A percentile compares a stretch with the other conserved stretches of the same genome.
These are phyloP conservation scores for Nothopassalora personata DNA, from an alignment of 2,329 filamentous ascomycete species.

Conservation along the genomic window DNA sequence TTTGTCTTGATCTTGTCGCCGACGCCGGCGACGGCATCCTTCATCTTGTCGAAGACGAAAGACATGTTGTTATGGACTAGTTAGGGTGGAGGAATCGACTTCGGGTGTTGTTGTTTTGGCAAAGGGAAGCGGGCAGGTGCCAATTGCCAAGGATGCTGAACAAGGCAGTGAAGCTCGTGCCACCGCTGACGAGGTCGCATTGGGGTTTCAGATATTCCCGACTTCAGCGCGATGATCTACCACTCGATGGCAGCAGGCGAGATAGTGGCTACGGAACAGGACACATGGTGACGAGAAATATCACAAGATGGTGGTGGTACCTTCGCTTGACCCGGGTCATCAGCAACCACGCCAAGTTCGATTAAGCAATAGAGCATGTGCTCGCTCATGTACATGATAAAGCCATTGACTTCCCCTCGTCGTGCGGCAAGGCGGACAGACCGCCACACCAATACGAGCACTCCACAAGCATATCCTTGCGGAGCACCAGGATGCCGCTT, in stretches of 20 bases:
- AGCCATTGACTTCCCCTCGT: background rate
- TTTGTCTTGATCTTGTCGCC: slow-evolving; percentile 48
- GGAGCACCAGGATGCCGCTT: background rate
- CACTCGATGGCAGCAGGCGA: background rate
- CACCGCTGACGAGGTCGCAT: too few relatives aligned
- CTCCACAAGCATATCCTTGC: background rate
- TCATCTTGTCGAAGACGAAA: slow-evolving; percentile 51
- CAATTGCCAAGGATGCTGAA: background rate
- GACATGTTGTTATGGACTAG: slow-evolving; percentile 15
- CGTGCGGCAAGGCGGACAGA: too few relatives aligned
- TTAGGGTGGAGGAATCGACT: background rate
- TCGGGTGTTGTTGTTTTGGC: background rate
- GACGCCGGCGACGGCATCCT: slow-evolving; percentile 47
- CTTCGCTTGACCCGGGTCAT: background rate
- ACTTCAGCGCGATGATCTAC: background rate
- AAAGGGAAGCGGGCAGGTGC: background rate
- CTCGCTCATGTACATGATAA: background rate
- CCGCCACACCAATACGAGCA: background rate
- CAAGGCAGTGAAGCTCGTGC: too few relatives aligned
- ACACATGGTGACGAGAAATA: background rate
- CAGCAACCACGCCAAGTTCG: background rate
- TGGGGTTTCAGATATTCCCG: background rate
- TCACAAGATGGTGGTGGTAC: too few relatives aligned
- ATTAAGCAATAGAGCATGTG: background rate
- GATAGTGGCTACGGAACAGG: background rate